Evolutionary conservation across 352 stramenopile species (phyloP).

Genomic region (Globisporangium middletonii): DNA sequence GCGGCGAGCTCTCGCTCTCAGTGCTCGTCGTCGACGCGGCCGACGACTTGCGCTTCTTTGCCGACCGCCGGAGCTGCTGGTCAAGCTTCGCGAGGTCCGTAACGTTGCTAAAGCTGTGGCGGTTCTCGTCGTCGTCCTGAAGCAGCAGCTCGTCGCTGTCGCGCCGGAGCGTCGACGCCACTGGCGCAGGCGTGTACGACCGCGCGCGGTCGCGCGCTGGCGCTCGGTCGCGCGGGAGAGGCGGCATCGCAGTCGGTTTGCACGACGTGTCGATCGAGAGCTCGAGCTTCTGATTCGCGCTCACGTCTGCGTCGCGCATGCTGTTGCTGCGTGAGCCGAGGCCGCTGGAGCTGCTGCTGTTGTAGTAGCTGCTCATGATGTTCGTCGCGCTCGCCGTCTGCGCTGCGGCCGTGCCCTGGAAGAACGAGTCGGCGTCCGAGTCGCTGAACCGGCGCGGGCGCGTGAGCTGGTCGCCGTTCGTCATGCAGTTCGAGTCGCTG

Average conservation of each 20-base stretch:
- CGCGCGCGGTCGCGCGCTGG: constrained; percentile 3
- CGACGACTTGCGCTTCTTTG: constrained; percentile 49
- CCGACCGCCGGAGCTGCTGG: constrained; percentile 6
- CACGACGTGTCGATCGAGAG: constrained; percentile 14
- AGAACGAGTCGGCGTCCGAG: constrained; percentile 71
- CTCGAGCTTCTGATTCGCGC: constrained; percentile 7
- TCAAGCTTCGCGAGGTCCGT: constrained; percentile 13
- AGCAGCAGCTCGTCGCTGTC: neutral
- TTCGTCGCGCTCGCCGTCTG: constrained; percentile 18
- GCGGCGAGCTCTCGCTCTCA: constrained; percentile 38
- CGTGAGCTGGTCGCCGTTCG: constrained; percentile 24
- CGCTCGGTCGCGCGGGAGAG: constrained; percentile 9
- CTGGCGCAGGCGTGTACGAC: constrained; percentile 8
- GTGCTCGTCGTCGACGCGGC: constrained; percentile 34
- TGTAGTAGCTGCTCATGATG: constrained; percentile 9
- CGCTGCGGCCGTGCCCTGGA: constrained; percentile 25
- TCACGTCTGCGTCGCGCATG: constrained; percentile 5
- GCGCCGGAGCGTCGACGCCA: neutral
- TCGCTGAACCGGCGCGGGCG: constrained; percentile 78
- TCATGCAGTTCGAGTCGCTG: constrained; percentile 52
- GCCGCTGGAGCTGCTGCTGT: neutral
- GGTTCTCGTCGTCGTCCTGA: constrained; percentile 6
- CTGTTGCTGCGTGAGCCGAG: neutral
- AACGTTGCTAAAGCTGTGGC: constrained; percentile 3
- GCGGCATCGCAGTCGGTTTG: neutral